Conservation (phyloP, 495 filamentous ascomycete species). For the Neurospora sp. region DNA sequence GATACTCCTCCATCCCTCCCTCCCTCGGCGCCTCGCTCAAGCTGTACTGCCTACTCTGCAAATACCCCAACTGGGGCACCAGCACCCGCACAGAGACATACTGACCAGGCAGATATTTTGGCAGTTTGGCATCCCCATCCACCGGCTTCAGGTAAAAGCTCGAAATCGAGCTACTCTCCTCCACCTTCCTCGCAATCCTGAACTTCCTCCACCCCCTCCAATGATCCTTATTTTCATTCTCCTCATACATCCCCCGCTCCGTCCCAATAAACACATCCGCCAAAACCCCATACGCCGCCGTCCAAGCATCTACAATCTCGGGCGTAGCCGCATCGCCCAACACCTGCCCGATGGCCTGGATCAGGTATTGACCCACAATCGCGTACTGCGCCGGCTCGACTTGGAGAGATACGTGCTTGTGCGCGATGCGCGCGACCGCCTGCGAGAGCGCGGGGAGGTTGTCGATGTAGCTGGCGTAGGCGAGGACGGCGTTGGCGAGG, state of each 20-base stretch:
- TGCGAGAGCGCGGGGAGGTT: constrained; percentile 49
- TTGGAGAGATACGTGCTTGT: constrained; percentile 65
- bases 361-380: constrained; percentile 57
- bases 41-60: constrained; percentile 62
- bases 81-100: constrained; percentile 53
- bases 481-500: constrained; percentile 55
- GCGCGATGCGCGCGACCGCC: constrained; percentile 62
- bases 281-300: constrained; percentile 51
- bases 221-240: constrained; percentile 27
- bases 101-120: constrained; percentile 55
- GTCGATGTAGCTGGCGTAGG: constrained; percentile 64
- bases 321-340: constrained; percentile 57
- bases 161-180: constrained; percentile 49
- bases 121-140: constrained; percentile 45
- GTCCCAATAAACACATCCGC: constrained; percentile 55
- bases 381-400: constrained; percentile 58
- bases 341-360: constrained; percentile 57
- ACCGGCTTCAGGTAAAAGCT: constrained; percentile 58
- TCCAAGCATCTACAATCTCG: constrained; percentile 59
- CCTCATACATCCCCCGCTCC: constrained; percentile 51
- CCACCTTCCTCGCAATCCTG: constrained; percentile 46
- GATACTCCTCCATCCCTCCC: constrained; percentile 42
- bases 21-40: constrained; percentile 49
- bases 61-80: constrained; percentile 47
- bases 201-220: constrained; percentile 64